Conservation (phyloP, 768 basidiomycete species). For the Tricholoma saponaceum region DNA sequence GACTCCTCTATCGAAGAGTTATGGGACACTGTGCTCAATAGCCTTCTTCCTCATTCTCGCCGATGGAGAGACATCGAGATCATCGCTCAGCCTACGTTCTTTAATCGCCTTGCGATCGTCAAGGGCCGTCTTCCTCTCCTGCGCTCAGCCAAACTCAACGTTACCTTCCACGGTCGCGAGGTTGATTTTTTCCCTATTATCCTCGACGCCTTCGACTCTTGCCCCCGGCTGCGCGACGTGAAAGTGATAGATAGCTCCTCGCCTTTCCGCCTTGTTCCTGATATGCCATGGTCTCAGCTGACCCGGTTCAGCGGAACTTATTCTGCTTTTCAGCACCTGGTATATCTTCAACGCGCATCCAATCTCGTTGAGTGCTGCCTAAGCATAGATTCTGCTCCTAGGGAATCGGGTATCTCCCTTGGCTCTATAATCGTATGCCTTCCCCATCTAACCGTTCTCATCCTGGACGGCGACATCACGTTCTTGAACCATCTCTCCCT, state of each 20-base stretch:
- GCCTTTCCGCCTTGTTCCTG: neutral
- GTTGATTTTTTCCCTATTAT: neutral
- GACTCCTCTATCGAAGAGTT: neutral
- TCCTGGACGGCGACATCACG: neutral
- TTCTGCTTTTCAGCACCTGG: neutral
- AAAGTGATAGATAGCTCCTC: neutral
- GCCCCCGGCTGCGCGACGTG: neutral
- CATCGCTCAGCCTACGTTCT: neutral
- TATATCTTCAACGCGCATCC: neutral
- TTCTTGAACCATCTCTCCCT: neutral
- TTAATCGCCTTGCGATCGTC: neutral
- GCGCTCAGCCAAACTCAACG: neutral
- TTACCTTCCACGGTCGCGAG: neutral
- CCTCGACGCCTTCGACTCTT: neutral
- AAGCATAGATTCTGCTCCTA: neutral
- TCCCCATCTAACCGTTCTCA: neutral
- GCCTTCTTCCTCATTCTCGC: neutral
- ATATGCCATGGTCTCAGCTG: neutral
- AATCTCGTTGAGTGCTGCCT: neutral
- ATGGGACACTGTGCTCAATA: neutral
- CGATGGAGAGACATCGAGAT: neutral
- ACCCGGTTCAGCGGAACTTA: neutral
- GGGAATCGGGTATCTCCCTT: neutral
- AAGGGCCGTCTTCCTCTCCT: neutral
- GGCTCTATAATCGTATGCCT: neutral